phyloP scores from a whole-genome alignment of 495 filamentous ascomycete species.

The Neurospora discreta region DNA sequence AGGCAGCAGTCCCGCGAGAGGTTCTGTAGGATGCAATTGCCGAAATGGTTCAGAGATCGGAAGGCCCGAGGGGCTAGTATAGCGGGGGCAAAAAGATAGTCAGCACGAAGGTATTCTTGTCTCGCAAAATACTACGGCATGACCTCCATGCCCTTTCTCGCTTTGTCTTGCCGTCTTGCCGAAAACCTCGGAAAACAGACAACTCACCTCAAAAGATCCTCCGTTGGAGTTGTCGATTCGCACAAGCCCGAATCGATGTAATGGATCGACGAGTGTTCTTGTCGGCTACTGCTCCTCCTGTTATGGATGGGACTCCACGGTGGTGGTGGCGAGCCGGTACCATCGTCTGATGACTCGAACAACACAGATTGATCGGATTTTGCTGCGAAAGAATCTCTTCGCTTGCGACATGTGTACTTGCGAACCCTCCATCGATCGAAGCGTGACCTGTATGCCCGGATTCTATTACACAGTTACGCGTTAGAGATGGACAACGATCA shows the following conservation, averaged over 20 bases:
- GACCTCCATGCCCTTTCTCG: not conserved
- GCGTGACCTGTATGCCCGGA: conserved; percentile 33
- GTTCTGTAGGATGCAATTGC: not conserved
- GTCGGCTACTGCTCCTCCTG: not conserved
- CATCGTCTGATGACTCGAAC: conserved; percentile 1
- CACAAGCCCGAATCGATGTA: not conserved
- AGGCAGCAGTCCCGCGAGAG: not conserved
- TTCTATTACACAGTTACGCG: conserved; percentile 8
- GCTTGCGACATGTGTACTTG: conserved; percentile 33
- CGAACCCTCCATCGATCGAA: conserved; percentile 32
- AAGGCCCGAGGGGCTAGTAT: not conserved
- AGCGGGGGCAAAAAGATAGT: not conserved
- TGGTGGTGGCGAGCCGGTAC: not conserved
- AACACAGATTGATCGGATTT: not conserved
- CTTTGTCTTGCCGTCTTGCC: not conserved
- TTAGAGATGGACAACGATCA: not conserved
- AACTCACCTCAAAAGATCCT: not conserved
- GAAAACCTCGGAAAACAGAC: not conserved
- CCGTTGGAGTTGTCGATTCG: not conserved
- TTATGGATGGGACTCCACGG: not conserved
- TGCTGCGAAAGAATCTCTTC: conserved; percentile 5
- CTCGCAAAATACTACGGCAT: not conserved
- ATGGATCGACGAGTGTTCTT: not conserved
- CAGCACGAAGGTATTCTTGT: not conserved
- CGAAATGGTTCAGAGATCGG: not conserved